Evolutionary conservation across 2,329 filamentous ascomycete genomes (phyloP).

Genomic region (Lasiodiplodia sp.): DNA sequence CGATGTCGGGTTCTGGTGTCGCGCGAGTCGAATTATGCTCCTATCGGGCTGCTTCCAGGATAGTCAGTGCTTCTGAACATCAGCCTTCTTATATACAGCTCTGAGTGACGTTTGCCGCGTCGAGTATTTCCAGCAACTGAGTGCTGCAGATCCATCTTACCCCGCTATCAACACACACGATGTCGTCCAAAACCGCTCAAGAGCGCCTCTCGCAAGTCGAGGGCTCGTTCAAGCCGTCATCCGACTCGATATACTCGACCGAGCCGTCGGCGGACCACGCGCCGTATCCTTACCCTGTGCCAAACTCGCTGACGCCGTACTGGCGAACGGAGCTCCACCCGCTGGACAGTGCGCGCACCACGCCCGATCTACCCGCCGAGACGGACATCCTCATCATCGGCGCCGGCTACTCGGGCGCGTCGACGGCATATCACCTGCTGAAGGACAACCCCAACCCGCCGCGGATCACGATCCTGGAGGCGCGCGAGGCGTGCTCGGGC

Average conservation of each 20-base stretch:
- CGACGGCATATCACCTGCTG: conserved; percentile 42
- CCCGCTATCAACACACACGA: not conserved
- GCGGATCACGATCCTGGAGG: conserved; percentile 37
- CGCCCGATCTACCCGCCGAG: conserved; percentile 38
- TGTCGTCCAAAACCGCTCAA: not conserved
- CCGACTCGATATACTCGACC: conserved; percentile 15
- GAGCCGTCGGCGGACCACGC: conserved; percentile 23
- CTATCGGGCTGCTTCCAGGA: too few relatives aligned
- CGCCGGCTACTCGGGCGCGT: conserved; percentile 44
- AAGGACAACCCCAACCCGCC: conserved; percentile 30
- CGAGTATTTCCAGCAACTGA: not conserved
- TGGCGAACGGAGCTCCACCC: conserved; percentile 45
- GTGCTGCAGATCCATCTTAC: not conserved
- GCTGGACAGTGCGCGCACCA: conserved; percentile 40
- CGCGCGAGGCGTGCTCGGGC: conserved; percentile 37
- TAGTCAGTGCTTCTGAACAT: not conserved
- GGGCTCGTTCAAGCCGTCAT: not conserved
- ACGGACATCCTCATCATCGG: conserved; percentile 46
- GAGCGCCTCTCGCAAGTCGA: conserved; percentile 17
- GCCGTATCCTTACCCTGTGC: conserved; percentile 36
- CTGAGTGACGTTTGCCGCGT: not conserved
- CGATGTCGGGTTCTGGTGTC: conserved; percentile 1
- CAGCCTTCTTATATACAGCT: conserved; percentile 4
- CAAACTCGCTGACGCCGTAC: conserved; percentile 43
- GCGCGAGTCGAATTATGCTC: conserved; percentile 3